Evolutionary conservation across 768 basidiomycete species (phyloP).

Genomic region (Mycena capillaripes): DNA sequence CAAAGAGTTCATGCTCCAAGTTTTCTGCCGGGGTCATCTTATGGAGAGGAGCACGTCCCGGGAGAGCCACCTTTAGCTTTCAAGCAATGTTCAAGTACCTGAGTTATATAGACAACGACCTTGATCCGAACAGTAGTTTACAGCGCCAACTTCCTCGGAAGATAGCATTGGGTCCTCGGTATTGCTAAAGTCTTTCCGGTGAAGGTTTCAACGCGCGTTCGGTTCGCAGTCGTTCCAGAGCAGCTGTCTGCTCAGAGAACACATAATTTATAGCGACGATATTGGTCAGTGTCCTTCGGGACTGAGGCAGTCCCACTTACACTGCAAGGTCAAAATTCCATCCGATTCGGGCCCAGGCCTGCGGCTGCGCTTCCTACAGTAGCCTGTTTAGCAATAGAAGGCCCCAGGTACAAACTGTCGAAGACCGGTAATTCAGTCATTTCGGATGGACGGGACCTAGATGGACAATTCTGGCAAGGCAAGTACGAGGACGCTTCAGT

Average conservation of each 20-base stretch:
- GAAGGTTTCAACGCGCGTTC: neutral
- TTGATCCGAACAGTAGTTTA: slow-evolving; percentile 3
- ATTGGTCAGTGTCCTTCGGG: neutral
- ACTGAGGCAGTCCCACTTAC: too few relatives aligned
- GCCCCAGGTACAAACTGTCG: too few relatives aligned
- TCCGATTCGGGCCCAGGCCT: neutral
- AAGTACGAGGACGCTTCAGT: too few relatives aligned
- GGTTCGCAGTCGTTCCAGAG: neutral
- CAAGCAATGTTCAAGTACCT: neutral
- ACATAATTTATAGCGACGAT: neutral
- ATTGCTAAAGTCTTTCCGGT: neutral
- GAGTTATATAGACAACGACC: neutral
- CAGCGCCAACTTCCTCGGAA: neutral
- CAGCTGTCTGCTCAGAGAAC: neutral
- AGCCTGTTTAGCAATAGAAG: neutral
- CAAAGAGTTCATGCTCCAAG: slow-evolving; percentile 12
- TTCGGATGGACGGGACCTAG: too few relatives aligned
- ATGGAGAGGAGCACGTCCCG: neutral
- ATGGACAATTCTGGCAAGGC: too few relatives aligned
- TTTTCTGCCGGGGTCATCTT: neutral
- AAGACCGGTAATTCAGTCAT: too few relatives aligned
- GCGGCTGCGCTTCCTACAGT: neutral
- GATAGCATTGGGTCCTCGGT: neutral
- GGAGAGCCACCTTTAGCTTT: neutral
- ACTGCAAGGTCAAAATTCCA: too few relatives aligned